A percentile compares a stretch with the other conserved stretches of the same genome.
These are phyloP conservation scores for Zelopaecilomyces penicillatus DNA, from an alignment of 2,329 filamentous ascomycete genomes.

Conservation along the genomic window DNA sequence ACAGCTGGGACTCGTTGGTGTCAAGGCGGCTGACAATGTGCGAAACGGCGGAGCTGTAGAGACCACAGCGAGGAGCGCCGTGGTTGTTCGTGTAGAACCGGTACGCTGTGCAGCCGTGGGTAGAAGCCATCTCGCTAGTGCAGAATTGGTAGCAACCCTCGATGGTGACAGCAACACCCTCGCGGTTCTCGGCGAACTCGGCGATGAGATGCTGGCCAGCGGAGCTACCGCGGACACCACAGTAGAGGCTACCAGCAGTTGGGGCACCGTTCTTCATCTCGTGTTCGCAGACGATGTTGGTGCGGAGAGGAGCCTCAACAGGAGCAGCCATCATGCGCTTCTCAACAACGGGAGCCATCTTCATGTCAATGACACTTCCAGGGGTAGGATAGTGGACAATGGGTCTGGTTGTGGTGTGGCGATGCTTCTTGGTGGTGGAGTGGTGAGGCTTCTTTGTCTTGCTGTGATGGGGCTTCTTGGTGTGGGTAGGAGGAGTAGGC, in stretches of 20 bases:
- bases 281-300: conserved; percentile 23
- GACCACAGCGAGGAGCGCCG: conserved; percentile 9
- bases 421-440: too few species aligned
- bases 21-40: too few species aligned
- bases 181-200: conserved; percentile 28
- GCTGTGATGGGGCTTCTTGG: too few species aligned
- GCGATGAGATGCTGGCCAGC: conserved; percentile 29
- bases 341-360: conserved; percentile 22
- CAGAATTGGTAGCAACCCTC: conserved; percentile 36
- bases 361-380: conserved; percentile 24
- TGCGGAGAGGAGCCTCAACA: conserved; percentile 17
- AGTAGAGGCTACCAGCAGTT: conserved; percentile 22
- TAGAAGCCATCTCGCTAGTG: conserved; percentile 20
- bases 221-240: conserved; percentile 29
- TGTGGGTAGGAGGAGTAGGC: too few species aligned
- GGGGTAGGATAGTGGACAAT: too few species aligned
- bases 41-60: too few species aligned
- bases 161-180: conserved; percentile 25
- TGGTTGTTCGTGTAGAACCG: conserved; percentile 25
- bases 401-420: too few species aligned
- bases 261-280: conserved; percentile 23
- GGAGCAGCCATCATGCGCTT: conserved; percentile 17
- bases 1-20: too few species aligned
- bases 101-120: conserved; percentile 27
- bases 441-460: too few species aligned